Evolutionary conservation across 441 rosid genomes (phyloP), one percentile per base, ranked within the genome.

Genomic region (Flueggea neowawraea): DNA sequence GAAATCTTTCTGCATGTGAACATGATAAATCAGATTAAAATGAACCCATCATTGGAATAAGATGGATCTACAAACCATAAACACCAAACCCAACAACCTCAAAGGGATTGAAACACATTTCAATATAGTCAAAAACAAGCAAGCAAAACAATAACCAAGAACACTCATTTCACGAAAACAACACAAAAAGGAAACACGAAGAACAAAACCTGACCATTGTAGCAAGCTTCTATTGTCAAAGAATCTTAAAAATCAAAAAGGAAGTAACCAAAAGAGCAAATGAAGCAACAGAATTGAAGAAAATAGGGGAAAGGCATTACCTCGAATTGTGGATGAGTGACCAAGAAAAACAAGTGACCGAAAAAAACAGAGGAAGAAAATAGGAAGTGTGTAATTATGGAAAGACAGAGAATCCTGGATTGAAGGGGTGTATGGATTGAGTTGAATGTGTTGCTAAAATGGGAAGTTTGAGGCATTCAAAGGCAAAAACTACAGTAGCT

Each of bases 1-100:
- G 50, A 47, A 47, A 47, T 11, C n/a, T 11, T 11, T 10, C n/a
- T 47, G 50, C 50, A 47, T 36, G 41, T 36, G 50, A 47, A 12
- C 6, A 31, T 48, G 31, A 6, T 13, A 32, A 6, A 16, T 54
- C 28, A 50, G 14, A 31, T 41, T 44, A 31, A 50, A 16, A 50
- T 31, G 54, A 63, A 55, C 52, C 44, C 41, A 61, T 10, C 6
- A 2, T 9, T 5, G n/a, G 52, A 44, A 31, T 9, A 14, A 52
- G 51, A 63, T 32, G 62, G 69, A 72, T 77, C 71, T 50, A 33
- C 49, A 55, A 65, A 66, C 52, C 69, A 47, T 6, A 47, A 47
- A 47, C 0, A 47, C 14, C 63, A 54, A 4, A 36, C 47, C 10
- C 64, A 52, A 66, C 57, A 65, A 51, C 16, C 16, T 50, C 52